These are phyloP conservation scores for Mycena rosella DNA, from an alignment of 768 basidiomycete species.

Conservation along the genomic window DNA sequence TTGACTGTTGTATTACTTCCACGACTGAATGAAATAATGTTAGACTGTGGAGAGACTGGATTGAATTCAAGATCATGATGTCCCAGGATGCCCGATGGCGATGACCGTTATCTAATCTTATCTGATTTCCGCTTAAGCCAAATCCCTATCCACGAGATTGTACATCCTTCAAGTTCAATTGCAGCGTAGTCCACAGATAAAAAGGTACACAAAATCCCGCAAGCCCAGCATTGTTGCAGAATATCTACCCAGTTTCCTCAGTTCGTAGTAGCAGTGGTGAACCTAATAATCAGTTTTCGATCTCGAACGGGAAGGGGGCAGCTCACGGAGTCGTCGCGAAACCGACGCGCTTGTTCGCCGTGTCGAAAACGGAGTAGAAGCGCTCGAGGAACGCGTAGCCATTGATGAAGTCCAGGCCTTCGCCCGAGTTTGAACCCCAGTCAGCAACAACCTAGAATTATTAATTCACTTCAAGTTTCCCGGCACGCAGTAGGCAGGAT, in stretches of 20 bases:
- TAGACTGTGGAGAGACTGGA: slow-evolving; percentile 13
- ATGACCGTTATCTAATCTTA: not conserved
- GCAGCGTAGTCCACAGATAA: slow-evolving; percentile 1
- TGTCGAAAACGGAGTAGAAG: slow-evolving; percentile 77
- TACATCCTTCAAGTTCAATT: no score
- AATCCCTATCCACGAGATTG: not conserved
- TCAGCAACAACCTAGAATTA: slow-evolving; percentile 43
- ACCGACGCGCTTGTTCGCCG: slow-evolving; percentile 66
- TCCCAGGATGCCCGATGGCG: no score
- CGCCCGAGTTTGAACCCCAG: slow-evolving; percentile 54
- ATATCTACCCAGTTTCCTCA: not conserved
- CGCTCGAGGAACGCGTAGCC: slow-evolving; percentile 69
- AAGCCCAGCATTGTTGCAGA: slow-evolving; percentile 16
- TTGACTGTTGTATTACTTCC: slow-evolving; percentile 9
- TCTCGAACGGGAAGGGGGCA: no score
- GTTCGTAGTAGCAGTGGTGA: slow-evolving; percentile 27
- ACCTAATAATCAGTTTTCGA: not conserved
- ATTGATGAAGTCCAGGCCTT: slow-evolving; percentile 69
- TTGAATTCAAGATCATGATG: not conserved
- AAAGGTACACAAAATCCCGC: not conserved
- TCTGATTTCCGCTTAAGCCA: not conserved
- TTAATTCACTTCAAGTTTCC: no score
- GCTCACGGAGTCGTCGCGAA: slow-evolving; percentile 54
- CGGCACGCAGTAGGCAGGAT: not conserved
- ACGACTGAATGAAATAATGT: slow-evolving; percentile 11